A percentile compares a stretch with the other conserved stretches of the same genome.
These are phyloP conservation scores for Mucuna pruriens DNA, from an alignment of 306 rosid species.

Conservation along the genomic window DNA sequence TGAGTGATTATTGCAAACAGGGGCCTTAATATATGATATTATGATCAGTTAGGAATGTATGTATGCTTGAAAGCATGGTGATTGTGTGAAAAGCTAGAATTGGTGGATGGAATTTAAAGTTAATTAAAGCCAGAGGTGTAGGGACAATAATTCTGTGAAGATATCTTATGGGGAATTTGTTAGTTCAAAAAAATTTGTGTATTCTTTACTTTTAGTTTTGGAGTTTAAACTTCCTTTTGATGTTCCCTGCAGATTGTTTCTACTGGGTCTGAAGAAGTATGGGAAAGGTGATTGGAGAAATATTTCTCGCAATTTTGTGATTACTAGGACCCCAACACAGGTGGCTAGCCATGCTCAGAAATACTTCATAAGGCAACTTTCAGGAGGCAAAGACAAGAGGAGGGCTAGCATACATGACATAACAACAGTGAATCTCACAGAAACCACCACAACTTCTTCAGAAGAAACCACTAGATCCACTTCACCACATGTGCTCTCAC, in stretches of 20 bases:
- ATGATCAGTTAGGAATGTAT: neutral
- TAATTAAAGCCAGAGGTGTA: constrained; percentile 12
- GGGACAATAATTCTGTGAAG: constrained; percentile 24
- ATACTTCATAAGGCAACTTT: constrained; percentile 85
- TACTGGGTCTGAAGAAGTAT: constrained; percentile 81
- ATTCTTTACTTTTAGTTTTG: neutral
- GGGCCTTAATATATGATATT: neutral
- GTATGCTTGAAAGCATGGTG: constrained; percentile 16
- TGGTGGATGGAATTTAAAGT: constrained; percentile 14
- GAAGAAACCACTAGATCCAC: constrained; percentile 45
- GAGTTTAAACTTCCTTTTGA: constrained; percentile 13
- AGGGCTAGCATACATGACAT: constrained; percentile 99
- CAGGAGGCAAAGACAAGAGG: constrained; percentile 92
- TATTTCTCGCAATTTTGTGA: constrained; percentile 79
- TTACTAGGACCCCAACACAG: constrained; percentile 88
- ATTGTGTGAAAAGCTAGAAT: constrained; percentile 5
- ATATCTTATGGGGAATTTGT: constrained; percentile 9
- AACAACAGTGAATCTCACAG: constrained; percentile 82
- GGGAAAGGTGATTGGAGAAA: constrained; percentile 99
- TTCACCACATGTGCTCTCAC: constrained; percentile 56
- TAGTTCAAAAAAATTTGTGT: neutral
- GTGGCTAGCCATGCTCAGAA: constrained; percentile 99
- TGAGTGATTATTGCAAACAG: no score
- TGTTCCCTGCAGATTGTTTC: constrained; percentile 65
- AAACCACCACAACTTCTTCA: constrained; percentile 51